These are phyloP conservation scores for Kickxella alabastrina DNA, from an alignment of 192 early-diverging fungal genomes.

Conservation along the genomic window DNA sequence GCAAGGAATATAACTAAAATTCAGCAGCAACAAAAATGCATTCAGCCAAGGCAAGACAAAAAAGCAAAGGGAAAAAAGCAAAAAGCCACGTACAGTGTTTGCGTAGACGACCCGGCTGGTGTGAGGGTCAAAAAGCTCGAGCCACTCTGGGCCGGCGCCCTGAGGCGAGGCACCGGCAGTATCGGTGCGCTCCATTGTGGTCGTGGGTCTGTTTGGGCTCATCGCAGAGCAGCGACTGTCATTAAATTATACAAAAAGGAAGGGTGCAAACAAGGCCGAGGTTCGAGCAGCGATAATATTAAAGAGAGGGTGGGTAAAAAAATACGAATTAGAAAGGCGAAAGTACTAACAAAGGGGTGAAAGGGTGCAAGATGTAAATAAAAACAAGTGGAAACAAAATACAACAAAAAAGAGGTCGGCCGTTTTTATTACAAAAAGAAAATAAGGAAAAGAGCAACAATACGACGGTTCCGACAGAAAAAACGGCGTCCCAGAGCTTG, in stretches of 20 bases:
- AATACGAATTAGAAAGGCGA: not conserved
- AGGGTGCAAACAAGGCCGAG: not conserved
- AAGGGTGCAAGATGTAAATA: not conserved
- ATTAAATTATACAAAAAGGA: slow-evolving; percentile 14
- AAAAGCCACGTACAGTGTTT: slow-evolving; percentile 62
- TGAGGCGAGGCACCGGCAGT: slow-evolving; percentile 9
- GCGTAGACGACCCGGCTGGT: slow-evolving; percentile 63
- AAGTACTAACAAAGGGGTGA: not conserved
- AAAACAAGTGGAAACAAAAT: too few relatives aligned
- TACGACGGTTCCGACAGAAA: too few relatives aligned
- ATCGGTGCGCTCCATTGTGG: not conserved
- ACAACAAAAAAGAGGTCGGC: too few relatives aligned
- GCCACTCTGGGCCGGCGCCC: slow-evolving; percentile 51
- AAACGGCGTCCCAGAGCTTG: too few relatives aligned
- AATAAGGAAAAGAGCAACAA: too few relatives aligned
- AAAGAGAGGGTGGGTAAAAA: not conserved
- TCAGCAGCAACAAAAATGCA: too few relatives aligned
- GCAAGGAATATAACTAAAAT: too few relatives aligned
- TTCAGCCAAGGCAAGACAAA: too few relatives aligned
- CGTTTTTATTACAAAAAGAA: too few relatives aligned
- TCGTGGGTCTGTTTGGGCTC: slow-evolving; percentile 12
- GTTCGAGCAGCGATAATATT: too few relatives aligned
- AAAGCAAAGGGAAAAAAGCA: too few relatives aligned
- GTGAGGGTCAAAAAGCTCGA: slow-evolving; percentile 67
- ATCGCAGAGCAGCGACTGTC: slow-evolving; percentile 7